Percentiles rank a stretch among this genome's conserved stretches.
Conservation (phyloP, 768 basidiomycete species). For the Dentipellis fragilis region DNA sequence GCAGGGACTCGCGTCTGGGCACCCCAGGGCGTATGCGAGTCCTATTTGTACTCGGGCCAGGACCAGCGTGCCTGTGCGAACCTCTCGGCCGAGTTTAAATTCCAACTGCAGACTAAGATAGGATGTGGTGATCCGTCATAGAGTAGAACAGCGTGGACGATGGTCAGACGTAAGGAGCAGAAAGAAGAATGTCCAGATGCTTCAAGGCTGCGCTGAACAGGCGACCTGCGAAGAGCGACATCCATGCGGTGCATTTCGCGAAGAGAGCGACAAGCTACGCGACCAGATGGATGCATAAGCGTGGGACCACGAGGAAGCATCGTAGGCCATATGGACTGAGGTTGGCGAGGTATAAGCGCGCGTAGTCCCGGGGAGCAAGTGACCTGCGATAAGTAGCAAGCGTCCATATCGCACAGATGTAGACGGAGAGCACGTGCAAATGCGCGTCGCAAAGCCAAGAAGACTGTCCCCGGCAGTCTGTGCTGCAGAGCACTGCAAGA, state of each 20-base stretch:
- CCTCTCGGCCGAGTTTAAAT: too few species aligned
- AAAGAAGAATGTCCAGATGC: not conserved
- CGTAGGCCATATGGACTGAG: not conserved
- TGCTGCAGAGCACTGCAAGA: too few species aligned
- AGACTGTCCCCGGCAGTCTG: too few species aligned
- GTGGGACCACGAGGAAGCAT: not conserved
- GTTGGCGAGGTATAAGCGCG: too few species aligned
- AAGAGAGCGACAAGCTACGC: not conserved
- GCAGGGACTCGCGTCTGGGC: not conserved
- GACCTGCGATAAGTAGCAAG: too few species aligned
- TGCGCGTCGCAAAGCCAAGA: too few species aligned
- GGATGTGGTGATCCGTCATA: not conserved
- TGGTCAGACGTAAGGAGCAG: not conserved
- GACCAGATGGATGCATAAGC: not conserved
- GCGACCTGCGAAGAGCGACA: not conserved
- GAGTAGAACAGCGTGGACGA: not conserved
- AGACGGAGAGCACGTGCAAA: too few species aligned
- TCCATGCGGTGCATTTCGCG: not conserved
- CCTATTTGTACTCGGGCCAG: not conserved
- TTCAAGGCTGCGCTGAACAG: not conserved
- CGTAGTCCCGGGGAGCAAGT: too few species aligned
- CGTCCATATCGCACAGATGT: too few species aligned
- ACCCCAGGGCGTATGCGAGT: not conserved
- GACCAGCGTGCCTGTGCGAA: not conserved
- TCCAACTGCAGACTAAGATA: not conserved